Conservation (phyloP, 306 rosid species). For the Ormosia semicastrata region DNA sequence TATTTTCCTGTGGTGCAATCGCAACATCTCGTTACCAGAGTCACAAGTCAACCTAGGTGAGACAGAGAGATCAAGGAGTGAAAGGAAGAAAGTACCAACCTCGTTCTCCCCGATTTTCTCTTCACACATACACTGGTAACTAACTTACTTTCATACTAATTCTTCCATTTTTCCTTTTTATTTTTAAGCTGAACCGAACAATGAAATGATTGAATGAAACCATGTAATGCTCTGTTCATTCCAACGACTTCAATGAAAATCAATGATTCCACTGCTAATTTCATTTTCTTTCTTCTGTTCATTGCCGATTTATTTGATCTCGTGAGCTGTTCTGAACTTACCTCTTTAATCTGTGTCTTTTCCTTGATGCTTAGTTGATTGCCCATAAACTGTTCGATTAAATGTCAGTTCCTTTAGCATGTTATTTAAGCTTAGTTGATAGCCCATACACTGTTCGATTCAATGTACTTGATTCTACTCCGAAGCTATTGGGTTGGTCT, state of each 20-base stretch:
- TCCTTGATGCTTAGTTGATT: neutral
- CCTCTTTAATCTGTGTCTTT: neutral
- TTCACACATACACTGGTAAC: neutral
- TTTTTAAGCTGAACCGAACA: neutral
- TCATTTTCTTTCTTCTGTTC: neutral
- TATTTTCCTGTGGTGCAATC: too few relatives aligned
- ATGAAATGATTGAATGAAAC: neutral
- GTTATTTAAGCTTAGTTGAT: neutral
- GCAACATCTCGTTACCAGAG: too few relatives aligned
- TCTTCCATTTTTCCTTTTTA: neutral
- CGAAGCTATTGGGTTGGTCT: too few relatives aligned
- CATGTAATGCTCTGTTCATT: neutral
- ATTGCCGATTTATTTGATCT: neutral
- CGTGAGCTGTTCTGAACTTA: neutral
- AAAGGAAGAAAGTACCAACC: neutral
- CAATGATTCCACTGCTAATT: neutral
- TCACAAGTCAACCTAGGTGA: too few relatives aligned
- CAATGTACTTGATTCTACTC: neutral
- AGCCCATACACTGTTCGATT: neutral
- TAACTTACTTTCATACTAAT: neutral
- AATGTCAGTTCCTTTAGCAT: neutral
- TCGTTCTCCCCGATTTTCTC: neutral
- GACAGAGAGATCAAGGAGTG: too few relatives aligned
- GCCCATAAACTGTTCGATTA: neutral
- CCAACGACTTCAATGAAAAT: neutral